A percentile compares a stretch with the other conserved stretches of the same genome.
Conservation (phyloP, 345 rosid genomes). For the Brassica carinata region DNA sequence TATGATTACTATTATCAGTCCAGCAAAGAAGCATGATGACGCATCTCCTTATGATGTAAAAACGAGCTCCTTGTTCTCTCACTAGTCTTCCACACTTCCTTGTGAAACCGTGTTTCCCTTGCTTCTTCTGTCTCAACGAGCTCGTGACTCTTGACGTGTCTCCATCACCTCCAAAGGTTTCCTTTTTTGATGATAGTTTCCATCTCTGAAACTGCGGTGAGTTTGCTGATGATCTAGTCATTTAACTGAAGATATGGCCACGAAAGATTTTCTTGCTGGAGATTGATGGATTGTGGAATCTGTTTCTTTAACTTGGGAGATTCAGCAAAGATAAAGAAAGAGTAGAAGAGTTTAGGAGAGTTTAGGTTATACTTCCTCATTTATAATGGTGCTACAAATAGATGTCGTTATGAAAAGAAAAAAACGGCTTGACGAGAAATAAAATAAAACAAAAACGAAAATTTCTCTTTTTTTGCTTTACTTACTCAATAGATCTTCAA, state of each 20-base stretch:
- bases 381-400: conserved; percentile 9
- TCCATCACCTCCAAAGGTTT: conserved; percentile 35
- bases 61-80: conserved; percentile 84
- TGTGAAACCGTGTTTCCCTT: conserved; percentile 58
- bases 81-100: conserved; percentile 82
- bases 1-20: conserved; percentile 53
- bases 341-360: neutral
- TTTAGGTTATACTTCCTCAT: conserved; percentile 25
- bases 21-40: conserved; percentile 91
- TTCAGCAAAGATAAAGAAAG: neutral
- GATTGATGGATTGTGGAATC: neutral
- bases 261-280: neutral
- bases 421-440: neutral
- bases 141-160: conserved; percentile 32
- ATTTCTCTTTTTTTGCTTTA: neutral
- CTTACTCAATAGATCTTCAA: neutral
- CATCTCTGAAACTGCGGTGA: conserved; percentile 48
- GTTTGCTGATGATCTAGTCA: conserved; percentile 24
- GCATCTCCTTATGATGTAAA: conserved; percentile 90
- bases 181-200: conserved; percentile 54
- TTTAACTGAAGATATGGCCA: neutral
- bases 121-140: conserved; percentile 41
- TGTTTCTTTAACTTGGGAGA: neutral
- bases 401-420: neutral
- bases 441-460: neutral